These are phyloP conservation scores for Smithsoniella earleae DNA, from an alignment of 163 green algal species.

Conservation along the genomic window DNA sequence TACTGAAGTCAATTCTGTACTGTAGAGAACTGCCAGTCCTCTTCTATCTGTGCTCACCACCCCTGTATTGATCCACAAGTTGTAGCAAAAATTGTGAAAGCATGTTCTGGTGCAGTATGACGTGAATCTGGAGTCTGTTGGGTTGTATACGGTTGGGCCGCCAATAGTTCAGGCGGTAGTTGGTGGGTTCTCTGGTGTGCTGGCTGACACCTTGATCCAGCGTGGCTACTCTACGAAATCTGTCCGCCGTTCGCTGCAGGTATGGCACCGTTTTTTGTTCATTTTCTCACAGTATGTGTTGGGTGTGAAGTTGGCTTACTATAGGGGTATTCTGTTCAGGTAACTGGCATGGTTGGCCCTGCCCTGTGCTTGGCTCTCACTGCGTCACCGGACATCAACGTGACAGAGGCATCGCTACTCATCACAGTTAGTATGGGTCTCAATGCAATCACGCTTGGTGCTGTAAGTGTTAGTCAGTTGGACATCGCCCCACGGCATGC, in stretches of 20 bases:
- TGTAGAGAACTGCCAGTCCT: too few species aligned
- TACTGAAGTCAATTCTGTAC: too few species aligned
- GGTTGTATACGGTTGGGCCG: constrained; percentile 52
- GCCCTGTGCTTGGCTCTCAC: constrained; percentile 55
- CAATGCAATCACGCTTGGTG: constrained; percentile 58
- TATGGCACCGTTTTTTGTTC: neutral
- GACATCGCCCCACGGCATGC: constrained; percentile 69
- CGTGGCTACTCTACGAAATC: constrained; percentile 44
- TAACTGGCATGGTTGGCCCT: constrained; percentile 62
- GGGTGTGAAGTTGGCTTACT: neutral
- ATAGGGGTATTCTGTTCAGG: too few species aligned
- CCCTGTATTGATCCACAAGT: neutral
- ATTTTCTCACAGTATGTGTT: neutral
- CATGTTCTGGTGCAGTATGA: constrained; percentile 37
- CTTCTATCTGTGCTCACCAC: too few species aligned
- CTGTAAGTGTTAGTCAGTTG: constrained; percentile 61
- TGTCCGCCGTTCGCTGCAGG: constrained; percentile 38
- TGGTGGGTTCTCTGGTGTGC: constrained; percentile 35
- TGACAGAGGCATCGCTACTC: constrained; percentile 43
- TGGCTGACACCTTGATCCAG: constrained; percentile 51
- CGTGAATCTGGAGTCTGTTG: constrained; percentile 50
- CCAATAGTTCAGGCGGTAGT: constrained; percentile 50
- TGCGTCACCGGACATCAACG: constrained; percentile 46
- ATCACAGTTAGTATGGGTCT: constrained; percentile 66
- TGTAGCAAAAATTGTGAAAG: neutral